These are phyloP conservation scores for Oropetium thomaeum DNA, from an alignment of 176 grass and related monocot species.

Conservation along the genomic window DNA sequence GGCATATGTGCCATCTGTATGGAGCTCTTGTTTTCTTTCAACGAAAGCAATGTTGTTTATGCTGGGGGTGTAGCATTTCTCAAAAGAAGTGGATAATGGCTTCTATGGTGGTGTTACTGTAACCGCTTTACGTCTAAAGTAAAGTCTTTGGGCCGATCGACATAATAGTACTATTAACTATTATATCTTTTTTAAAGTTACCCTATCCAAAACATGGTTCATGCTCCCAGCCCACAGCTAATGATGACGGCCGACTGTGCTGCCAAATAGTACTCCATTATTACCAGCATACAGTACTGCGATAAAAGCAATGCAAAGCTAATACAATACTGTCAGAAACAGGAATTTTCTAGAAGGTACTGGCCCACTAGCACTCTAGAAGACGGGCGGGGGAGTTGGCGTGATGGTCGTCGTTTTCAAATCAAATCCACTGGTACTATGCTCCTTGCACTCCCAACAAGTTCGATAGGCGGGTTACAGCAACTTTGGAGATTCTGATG, in stretches of 20 bases:
- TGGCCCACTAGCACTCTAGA: neutral
- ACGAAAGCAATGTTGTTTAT: neutral
- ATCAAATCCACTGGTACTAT: too few species aligned
- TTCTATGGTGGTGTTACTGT: slow-evolving; percentile 8
- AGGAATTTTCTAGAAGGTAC: slow-evolving; percentile 10
- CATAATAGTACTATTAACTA: too few species aligned
- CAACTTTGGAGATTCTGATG: neutral
- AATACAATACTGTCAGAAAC: neutral
- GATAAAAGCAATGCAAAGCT: neutral
- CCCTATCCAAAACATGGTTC: slow-evolving; percentile 28
- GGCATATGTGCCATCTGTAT: too few species aligned
- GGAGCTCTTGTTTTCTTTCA: too few species aligned
- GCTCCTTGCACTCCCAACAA: neutral
- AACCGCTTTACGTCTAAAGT: slow-evolving; percentile 28
- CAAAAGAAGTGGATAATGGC: neutral
- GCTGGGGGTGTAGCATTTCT: neutral
- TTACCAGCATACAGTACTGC: neutral
- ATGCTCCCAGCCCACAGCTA: slow-evolving; percentile 4
- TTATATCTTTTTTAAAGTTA: neutral
- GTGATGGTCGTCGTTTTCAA: slow-evolving; percentile 26
- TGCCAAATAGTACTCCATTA: slow-evolving; percentile 12
- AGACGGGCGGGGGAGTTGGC: neutral
- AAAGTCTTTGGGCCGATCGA: slow-evolving; percentile 20
- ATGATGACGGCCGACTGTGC: neutral
- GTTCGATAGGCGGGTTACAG: neutral